Base-by-base conservation (phyloP, 345 rosid genomes). In the Eucalyptus tenuipes region DNA sequence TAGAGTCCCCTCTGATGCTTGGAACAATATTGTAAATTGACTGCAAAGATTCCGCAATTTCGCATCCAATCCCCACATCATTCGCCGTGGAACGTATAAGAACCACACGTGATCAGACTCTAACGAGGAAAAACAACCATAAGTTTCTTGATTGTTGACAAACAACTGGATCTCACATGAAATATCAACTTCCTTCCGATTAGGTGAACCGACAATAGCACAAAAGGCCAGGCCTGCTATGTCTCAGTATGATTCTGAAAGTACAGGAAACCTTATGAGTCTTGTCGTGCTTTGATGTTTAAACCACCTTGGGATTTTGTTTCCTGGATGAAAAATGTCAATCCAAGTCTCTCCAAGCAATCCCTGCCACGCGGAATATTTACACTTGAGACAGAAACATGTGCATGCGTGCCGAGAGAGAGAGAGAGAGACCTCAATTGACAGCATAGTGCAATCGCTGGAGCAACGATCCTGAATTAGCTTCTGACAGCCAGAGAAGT, bases 251-350 rank as follows among this genome's bases (percentile, higher is more conserved):
- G 27, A 37, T 49, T 55, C 47, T 4, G 53, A 52, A 80, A 20
- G 22, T 22, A 52, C 75, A 17, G 33, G 7, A 49, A 88, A 88
- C 9, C 47, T 25, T 8, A 75, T 25, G 13, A 1, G 16, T 20
- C 66, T 0, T 33, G 0, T 86, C 80, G 5, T 52, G 0, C 52
- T 88, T 31, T 50, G 37, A 37, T 49, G 86, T 0, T 0, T 13
- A 52, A 88, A 81, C 47, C 33, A 88, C n/a, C 0, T 44, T 80
- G 89, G 89, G 33, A 88, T 42, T 29, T 88, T 71, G 27, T 75
- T 53, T 82, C 89, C 89, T 14, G 80, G 80, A 84, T 80, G 42
- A 27, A 88, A 40, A 52, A 88, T 88, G 22, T 84, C 86, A 24
- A 81, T 14, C 18, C 80, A 81, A 29, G 89, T 16, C 22, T 88